Evolutionary conservation across 108 stramenopile genomes (phyloP), one percentile per base, ranked within the genome.

Genomic region (Hondaea fermentalgiana): DNA sequence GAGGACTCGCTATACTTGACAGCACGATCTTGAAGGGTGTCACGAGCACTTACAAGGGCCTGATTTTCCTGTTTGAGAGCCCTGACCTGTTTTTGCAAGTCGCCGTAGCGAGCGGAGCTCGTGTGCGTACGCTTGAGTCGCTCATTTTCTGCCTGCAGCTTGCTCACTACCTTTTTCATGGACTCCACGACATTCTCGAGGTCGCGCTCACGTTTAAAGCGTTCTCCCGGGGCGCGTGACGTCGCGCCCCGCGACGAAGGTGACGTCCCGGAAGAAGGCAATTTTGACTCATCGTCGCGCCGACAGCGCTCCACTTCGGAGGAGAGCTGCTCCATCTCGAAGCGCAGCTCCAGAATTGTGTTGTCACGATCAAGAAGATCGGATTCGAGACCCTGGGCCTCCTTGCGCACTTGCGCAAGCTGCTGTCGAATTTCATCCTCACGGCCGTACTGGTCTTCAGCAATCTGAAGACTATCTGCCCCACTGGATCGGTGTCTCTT

Each of bases 101-200:
- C 76, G n/a, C 17, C 6, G 28, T 83, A 83, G 8, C 23, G 44
- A 21, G 76, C 76, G 1, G 19, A 25, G 4, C 76, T 53, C n/a
- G 45, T 83, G 49, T 21, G 28, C n/a, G 49, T 53, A 3, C 76
- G 76, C 60, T 88, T 87, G 5, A 90, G 87, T 0, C 57, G 19
- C 57, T 88, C 72, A 51, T 88, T 88, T 43, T 90, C 60, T 25
- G 45, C 87, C 4, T 83, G 44, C 23, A 90, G 5, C 2, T 83
- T 49, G 60, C 64, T 60, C 59, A 93, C 91, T 12, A 94, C 93
- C 43, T 92, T 89, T 90, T 92, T 91, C 72, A 94, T 83, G 3
- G 93, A 89, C 17, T 94, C 93, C 43, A 94, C 93, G 8, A 94
- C 92, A 29, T 89, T 91, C 71, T 94, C 93, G 17, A 93, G 89